phyloP scores from a whole-genome alignment of 768 basidiomycete species.

The Termitomyces titanicus region DNA sequence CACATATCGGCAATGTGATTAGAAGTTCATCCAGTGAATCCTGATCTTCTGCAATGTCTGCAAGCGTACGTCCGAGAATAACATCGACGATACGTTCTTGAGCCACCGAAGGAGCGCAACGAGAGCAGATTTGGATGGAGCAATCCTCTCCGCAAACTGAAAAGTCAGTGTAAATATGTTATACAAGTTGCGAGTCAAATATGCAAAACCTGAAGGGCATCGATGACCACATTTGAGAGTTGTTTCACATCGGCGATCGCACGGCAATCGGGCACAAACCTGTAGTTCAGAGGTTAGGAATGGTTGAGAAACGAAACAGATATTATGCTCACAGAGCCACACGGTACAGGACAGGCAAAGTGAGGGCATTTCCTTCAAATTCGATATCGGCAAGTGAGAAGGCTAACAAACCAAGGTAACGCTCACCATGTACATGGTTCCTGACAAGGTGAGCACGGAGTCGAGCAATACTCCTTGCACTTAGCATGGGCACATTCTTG shows the following conservation, averaged over 20 bases:
- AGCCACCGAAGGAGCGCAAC: conserved; percentile 38
- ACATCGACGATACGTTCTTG: conserved; percentile 52
- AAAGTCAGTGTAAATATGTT: neutral
- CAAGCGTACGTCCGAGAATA: conserved; percentile 48
- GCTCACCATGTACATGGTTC: conserved; percentile 54
- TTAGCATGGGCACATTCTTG: conserved; percentile 52
- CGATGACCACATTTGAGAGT: conserved; percentile 55
- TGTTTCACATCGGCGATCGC: conserved; percentile 49
- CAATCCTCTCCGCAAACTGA: conserved; percentile 71
- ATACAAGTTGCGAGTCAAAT: neutral
- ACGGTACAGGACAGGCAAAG: conserved; percentile 53
- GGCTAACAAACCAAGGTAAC: neutral
- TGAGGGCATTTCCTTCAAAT: conserved; percentile 50
- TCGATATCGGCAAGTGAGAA: neutral
- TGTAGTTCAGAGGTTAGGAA: conserved; percentile 18
- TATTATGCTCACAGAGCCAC: conserved; percentile 56
- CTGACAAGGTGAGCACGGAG: conserved; percentile 59
- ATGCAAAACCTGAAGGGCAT: conserved; percentile 59
- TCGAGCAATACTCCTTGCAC: conserved; percentile 46
- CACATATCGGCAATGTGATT: conserved; percentile 59
- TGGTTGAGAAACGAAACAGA: neutral
- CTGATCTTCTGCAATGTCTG: conserved; percentile 39
- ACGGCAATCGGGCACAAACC: conserved; percentile 66
- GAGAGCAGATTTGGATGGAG: conserved; percentile 46
- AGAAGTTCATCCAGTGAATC: conserved; percentile 44